Evolutionary conservation across 2,329 filamentous ascomycete genomes (phyloP).

Genomic region (Alternaria sp.): DNA sequence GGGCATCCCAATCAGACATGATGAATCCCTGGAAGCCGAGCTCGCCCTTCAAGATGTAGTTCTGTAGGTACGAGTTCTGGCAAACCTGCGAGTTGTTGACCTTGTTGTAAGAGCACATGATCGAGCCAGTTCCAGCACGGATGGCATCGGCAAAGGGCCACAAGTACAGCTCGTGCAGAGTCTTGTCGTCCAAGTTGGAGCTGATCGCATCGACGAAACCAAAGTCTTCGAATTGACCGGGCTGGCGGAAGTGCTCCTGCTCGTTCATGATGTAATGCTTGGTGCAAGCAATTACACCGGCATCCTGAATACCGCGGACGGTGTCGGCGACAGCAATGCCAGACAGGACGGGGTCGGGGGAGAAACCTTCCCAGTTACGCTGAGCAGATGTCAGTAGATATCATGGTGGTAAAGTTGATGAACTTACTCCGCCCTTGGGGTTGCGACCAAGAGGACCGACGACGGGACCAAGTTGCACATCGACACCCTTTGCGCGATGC

Average conservation of each 20-base stretch:
- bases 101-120: conserved; percentile 74
- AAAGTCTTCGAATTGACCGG: conserved; percentile 63
- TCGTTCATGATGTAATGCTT: conserved; percentile 66
- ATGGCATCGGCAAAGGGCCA: conserved; percentile 65
- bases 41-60: conserved; percentile 79
- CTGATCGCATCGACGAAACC: conserved; percentile 69
- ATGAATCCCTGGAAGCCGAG: conserved; percentile 74
- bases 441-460: conserved; percentile 75
- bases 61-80: conserved; percentile 79
- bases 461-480: conserved; percentile 78
- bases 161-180: conserved; percentile 69
- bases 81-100: conserved; percentile 83
- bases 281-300: conserved; percentile 79
- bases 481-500: conserved; percentile 76
- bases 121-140: conserved; percentile 58
- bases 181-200: conserved; percentile 69
- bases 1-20: conserved; percentile 76
- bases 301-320: conserved; percentile 80
- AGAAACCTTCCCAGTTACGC: conserved; percentile 59
- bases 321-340: conserved; percentile 76
- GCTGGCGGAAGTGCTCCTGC: conserved; percentile 75
- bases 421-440: conserved; percentile 66
- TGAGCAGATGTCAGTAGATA: conserved; percentile 11
- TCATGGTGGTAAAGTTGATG: conserved; percentile 39
- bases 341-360: conserved; percentile 77